These are phyloP conservation scores for Pseudogymnoascus sp. DNA, from an alignment of 2,329 filamentous ascomycete species.

Conservation along the genomic window DNA sequence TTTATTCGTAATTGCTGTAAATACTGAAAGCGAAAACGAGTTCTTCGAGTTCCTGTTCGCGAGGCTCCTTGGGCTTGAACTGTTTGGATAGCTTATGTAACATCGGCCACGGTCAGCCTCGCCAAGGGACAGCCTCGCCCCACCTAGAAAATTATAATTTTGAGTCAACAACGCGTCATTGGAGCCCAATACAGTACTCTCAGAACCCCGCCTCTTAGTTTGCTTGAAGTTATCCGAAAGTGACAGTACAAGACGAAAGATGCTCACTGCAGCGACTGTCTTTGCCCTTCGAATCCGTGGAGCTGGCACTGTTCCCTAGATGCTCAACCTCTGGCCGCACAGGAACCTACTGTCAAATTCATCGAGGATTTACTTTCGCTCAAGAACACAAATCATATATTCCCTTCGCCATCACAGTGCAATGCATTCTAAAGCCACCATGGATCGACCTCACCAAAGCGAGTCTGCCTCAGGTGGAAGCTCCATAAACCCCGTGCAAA, in stretches of 20 bases:
- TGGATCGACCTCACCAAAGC: not conserved
- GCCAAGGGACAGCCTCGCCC: conserved; percentile 8
- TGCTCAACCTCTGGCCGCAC: not conserved
- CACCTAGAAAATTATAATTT: conserved; percentile 11
- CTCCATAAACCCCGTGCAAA: not conserved
- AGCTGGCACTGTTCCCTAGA: conserved; percentile 3
- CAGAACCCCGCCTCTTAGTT: not conserved
- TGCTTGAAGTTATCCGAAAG: not conserved
- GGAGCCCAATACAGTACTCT: not conserved
- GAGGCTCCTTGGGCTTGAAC: not conserved
- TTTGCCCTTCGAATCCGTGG: not conserved
- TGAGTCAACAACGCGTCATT: conserved; percentile 11
- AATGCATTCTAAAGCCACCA: not conserved
- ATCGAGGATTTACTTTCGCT: not conserved
- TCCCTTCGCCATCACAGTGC: not conserved
- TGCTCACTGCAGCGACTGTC: not conserved
- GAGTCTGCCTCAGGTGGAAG: not conserved
- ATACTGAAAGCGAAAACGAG: not conserved
- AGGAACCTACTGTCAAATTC: not conserved
- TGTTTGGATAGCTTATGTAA: not conserved
- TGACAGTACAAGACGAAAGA: not conserved
- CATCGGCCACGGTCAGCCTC: not conserved
- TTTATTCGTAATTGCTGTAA: not conserved
- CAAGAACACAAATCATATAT: not conserved
- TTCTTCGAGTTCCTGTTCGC: not conserved